Evolutionary conservation across 2,329 filamentous ascomycete species (phyloP).

Genomic region (Sporothrix euskadiensis): DNA sequence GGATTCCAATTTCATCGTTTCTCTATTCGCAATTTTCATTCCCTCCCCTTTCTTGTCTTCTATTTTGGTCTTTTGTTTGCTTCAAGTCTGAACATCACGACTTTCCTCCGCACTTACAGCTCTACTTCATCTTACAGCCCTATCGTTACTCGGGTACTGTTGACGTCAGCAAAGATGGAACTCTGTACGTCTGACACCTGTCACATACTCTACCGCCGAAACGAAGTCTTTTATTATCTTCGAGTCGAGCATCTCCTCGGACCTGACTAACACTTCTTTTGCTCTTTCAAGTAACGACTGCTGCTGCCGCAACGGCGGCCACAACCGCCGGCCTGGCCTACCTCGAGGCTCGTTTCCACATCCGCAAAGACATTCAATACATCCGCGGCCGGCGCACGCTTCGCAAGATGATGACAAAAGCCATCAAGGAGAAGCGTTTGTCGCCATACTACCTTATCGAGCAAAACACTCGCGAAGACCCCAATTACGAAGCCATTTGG

Average conservation of each 20-base stretch:
- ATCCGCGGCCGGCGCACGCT: constrained; percentile 48
- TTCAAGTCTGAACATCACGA: not conserved
- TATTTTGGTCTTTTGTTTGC: not conserved
- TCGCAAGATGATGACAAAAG: constrained; percentile 49
- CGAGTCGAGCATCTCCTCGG: not conserved
- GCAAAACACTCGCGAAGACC: constrained; percentile 52
- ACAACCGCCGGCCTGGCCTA: constrained; percentile 53
- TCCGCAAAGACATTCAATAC: constrained; percentile 59
- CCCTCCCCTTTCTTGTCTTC: not conserved
- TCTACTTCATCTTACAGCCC: not conserved
- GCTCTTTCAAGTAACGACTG: constrained; percentile 27
- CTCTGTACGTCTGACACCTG: constrained; percentile 6
- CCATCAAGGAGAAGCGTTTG: constrained; percentile 52
- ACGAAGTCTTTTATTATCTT: too few species aligned
- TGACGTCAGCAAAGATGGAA: constrained; percentile 4
- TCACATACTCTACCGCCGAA: not conserved
- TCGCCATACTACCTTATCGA: constrained; percentile 69
- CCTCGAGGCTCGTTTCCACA: constrained; percentile 68
- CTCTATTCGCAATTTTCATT: not conserved
- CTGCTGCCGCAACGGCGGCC: constrained; percentile 35
- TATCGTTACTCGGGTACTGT: not conserved
- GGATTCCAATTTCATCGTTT: not conserved
- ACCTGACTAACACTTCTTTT: not conserved
- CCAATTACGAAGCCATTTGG: constrained; percentile 64
- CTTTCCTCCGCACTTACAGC: not conserved